Percentiles rank a stretch among this genome's conserved stretches.
Evolutionary conservation across 1,284 basidiomycete species (phyloP).

Genomic region (Kwoniella shivajii): DNA sequence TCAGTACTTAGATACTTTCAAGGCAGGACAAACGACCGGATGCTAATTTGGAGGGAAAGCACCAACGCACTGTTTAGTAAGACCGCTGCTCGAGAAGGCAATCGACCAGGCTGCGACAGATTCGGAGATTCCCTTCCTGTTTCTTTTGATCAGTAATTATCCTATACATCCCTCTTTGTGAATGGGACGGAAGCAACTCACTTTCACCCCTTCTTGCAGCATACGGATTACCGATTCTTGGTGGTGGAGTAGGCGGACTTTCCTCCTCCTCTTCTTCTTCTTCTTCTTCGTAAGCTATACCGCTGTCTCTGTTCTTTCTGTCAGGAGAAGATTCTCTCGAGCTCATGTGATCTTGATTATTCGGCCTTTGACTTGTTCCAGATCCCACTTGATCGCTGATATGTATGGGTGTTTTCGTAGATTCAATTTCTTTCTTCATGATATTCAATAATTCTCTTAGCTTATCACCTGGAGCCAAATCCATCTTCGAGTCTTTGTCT

Average conservation of each 20-base stretch:
- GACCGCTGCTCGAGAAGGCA: constrained; percentile 33
- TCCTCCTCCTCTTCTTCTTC: constrained; percentile 23
- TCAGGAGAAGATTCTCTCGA: neutral
- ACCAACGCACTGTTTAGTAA: constrained; percentile 22
- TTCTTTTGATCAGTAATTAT: no score
- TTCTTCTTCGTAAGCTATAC: constrained; percentile 5
- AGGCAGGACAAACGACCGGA: no score
- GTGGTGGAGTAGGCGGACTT: constrained; percentile 46
- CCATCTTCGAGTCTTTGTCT: neutral
- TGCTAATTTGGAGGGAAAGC: neutral
- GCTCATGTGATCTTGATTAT: neutral
- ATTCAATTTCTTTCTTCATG: constrained; percentile 32
- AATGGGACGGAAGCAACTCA: no score
- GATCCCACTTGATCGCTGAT: neutral
- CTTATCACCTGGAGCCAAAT: constrained; percentile 23
- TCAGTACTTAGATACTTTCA: no score
- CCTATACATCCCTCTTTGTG: no score
- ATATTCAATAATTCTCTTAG: constrained; percentile 25
- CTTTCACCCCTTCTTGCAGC: constrained; percentile 13
- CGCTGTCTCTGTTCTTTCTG: neutral
- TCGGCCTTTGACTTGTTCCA: neutral
- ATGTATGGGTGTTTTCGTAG: neutral
- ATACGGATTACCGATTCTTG: constrained; percentile 42
- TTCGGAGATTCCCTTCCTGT: constrained; percentile 7
- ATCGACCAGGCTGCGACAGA: constrained; percentile 4